phyloP scores from a whole-genome alignment of 768 basidiomycete genomes.

The Suillus discolor region DNA sequence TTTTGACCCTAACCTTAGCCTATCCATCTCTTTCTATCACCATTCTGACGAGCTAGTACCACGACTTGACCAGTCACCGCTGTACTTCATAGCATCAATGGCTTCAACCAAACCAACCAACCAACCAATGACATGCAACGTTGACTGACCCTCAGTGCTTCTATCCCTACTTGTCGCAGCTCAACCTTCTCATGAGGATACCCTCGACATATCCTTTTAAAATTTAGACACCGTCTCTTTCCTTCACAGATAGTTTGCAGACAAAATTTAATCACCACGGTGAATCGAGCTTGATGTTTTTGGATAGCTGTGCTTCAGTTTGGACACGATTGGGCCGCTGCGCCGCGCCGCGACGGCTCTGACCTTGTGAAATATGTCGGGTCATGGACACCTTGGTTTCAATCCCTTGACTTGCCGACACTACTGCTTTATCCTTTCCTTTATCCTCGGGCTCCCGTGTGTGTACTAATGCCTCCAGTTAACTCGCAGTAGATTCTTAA shows the following conservation, averaged over 20 bases:
- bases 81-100: neutral
- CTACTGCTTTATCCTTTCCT: neutral
- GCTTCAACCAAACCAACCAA: neutral
- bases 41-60: too few species aligned
- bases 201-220: neutral
- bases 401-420: neutral
- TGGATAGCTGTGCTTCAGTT: neutral
- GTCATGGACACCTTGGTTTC: neutral
- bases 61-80: too few species aligned
- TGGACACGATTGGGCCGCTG: neutral
- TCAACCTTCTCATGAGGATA: neutral
- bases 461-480: neutral
- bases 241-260: neutral
- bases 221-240: neutral
- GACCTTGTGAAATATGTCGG: neutral
- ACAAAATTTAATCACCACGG: neutral
- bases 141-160: neutral
- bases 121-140: neutral
- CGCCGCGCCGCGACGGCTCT: neutral
- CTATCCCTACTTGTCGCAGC: neutral
- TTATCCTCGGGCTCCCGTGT: neutral
- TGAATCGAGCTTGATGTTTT: neutral
- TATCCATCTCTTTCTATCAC: too few species aligned
- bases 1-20: neutral
- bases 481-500: neutral